phyloP scores from a whole-genome alignment of 371 early-diverging fungal species.

The Mortierella sp. region DNA sequence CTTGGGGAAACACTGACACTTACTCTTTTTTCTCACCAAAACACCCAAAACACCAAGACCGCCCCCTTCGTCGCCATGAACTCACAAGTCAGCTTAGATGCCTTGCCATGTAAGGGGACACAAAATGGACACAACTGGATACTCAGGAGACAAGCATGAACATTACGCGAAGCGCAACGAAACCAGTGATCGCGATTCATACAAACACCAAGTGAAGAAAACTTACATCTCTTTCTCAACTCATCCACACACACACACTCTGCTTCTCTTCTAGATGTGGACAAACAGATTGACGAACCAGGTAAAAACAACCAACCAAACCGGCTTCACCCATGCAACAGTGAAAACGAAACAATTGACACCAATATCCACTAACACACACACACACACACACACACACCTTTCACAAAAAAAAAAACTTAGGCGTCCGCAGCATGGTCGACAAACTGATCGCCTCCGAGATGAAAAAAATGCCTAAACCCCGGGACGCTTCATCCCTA shows the following conservation, averaged over 20 bases:
- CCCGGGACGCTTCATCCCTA: conserved; percentile 41
- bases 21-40: neutral
- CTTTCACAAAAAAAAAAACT: neutral
- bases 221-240: neutral
- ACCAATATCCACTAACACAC: neutral
- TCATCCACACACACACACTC: neutral
- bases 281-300: conserved; percentile 59
- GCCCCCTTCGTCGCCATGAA: conserved; percentile 2
- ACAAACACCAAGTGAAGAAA: neutral
- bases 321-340: neutral
- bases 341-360: neutral
- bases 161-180: no score
- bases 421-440: conserved; percentile 62
- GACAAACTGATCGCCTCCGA: conserved; percentile 79
- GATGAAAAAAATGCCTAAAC: conserved; percentile 70
- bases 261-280: conserved; percentile 32
- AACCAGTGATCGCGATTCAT: neutral
- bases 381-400: no score
- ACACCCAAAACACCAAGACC: neutral
- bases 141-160: no score
- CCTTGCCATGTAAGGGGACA: conserved; percentile 54
- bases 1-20: neutral
- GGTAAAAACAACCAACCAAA: conserved; percentile 19
- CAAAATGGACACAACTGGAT: neutral
- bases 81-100: conserved; percentile 40